Evolutionary conservation across 2,329 filamentous ascomycete species (phyloP), one percentile per base, ranked within the genome.

Genomic region (Neophaeococcomyces aloes): DNA sequence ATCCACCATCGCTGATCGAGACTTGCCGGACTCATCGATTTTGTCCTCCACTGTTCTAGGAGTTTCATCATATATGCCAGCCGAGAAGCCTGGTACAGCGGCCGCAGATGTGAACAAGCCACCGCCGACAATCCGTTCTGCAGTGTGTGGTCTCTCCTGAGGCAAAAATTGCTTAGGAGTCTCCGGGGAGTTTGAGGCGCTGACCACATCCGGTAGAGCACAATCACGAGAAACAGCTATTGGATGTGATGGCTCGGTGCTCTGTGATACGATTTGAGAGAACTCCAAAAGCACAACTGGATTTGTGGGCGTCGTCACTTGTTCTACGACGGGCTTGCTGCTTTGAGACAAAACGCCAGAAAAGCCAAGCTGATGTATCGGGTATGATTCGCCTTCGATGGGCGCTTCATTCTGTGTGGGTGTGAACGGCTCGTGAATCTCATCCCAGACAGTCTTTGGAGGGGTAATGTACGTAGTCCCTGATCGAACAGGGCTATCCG

Each of bases 31-130:
- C 51, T 79, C 75, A 32, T 71, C 67, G 2, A 76, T 78, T 48
- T 78, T 74, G 54, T 84, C 79, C 56, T 83, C 79, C 2, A 76
- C 76, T 57, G 83, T 69, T 67, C 46, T 67, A 61, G 57, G 69
- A 59, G 38, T 70, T 59, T 49, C 67, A 61, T 34, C 62, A 10
- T 52, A 48, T 23, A 50, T 46, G 7, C 46, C 36, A 29, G 45
- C 48, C 8, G 44, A 39, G 15, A 56, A 46, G 18, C 51, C 52
- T n/a, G 50, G 25, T 13, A 48, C 48, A 31, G 50, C 49, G 13
- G 47, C 53, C 19, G 46, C 46, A 8, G 54, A 48, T 27, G 50
- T 51, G 15, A 56, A 36, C 2, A 55, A 31, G 21, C 50, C 49
- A 7, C 32, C 36, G 15, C 18, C 45, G 19, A 35, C 45, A n/a